Evolutionary conservation across 331 rosid species (phyloP), one percentile per base, ranked within the genome.

Genomic region (Pyrus hybrid): DNA sequence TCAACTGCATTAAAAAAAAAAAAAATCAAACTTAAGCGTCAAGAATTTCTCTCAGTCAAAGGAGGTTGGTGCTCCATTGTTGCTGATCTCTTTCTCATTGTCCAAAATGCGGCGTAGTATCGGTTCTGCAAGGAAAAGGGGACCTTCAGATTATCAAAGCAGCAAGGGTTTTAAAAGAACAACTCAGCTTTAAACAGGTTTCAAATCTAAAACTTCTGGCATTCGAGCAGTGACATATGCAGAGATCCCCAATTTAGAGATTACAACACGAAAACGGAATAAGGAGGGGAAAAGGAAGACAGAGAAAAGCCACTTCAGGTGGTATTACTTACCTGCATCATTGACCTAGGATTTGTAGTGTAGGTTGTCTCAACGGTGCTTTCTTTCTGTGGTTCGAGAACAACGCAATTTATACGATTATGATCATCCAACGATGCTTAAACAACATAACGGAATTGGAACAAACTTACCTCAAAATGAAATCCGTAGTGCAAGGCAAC

Each of bases 241-340:
- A 60, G 26, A 13, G 22, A 13, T 5, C 51, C 16, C 51, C 16
- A 8, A 30, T 49, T 13, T 67, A 23, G 51, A 45, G 11, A 18
- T 58, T 26, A 57, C 57, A 2, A 32, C 62, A 20, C 33, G 3
- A 78, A 20, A 14, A 4, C 17, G 25, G 37, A 13, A 30, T 4
- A 53, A 77, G 35, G 51, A 20, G 67, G 20, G n/a, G 29, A 30
- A 60, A 37, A 61, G 29, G 2, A 51, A 13, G 18, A 8, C 11
- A 6, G 5, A 16, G 54, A 49, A 41, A 45, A 25, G 43, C 9
- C 56, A 11, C 41, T 6, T 23, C 6, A 23, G 9, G 13, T 43
- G 74, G 76, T 77, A 80, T 80, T 35, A 74, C 96, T 83, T 87
- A 93, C 98, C 77, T 91, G 98, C 98, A 91, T 93, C 98, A 93